phyloP scores from a whole-genome alignment of 2,329 filamentous ascomycete genomes.

The Hypoxylon sp. region DNA sequence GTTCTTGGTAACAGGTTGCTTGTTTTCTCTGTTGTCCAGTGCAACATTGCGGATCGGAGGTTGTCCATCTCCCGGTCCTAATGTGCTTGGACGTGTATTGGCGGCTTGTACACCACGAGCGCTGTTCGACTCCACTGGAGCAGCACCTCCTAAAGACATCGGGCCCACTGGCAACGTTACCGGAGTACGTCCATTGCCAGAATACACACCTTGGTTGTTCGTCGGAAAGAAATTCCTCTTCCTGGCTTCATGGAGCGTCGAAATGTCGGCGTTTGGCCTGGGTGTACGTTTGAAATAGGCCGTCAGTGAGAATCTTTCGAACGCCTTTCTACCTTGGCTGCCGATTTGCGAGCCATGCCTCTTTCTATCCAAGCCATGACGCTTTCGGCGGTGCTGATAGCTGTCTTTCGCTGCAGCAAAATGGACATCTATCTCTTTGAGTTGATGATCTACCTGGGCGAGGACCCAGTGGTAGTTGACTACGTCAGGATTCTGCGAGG shows the following conservation, averaged over 20 bases:
- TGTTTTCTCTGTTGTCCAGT: not conserved
- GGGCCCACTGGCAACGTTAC: not conserved
- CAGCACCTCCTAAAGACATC: not conserved
- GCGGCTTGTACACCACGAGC: not conserved
- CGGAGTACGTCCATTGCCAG: not conserved
- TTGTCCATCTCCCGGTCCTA: not conserved
- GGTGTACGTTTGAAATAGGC: slow-evolving; percentile 57
- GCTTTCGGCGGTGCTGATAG: not conserved
- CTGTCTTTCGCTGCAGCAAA: not conserved
- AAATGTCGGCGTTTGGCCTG: slow-evolving; percentile 43
- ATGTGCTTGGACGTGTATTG: not conserved
- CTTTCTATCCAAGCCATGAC: slow-evolving; percentile 40
- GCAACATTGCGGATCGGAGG: not conserved
- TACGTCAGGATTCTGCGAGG: slow-evolving; percentile 46
- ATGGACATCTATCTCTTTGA: slow-evolving; percentile 42
- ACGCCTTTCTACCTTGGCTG: slow-evolving; percentile 43
- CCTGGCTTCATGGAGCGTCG: slow-evolving; percentile 33
- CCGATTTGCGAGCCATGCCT: slow-evolving; percentile 45
- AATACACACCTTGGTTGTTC: slow-evolving; percentile 1
- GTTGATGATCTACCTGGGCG: slow-evolving; percentile 54
- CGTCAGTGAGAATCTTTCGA: slow-evolving; percentile 52
- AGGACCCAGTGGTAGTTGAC: slow-evolving; percentile 51
- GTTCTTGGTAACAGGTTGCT: not conserved
- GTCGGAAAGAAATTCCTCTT: slow-evolving; percentile 8
- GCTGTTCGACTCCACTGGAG: not conserved